Evolutionary conservation across 345 rosid species (phyloP).

Genomic region (Lenwebbia sp.): DNA sequence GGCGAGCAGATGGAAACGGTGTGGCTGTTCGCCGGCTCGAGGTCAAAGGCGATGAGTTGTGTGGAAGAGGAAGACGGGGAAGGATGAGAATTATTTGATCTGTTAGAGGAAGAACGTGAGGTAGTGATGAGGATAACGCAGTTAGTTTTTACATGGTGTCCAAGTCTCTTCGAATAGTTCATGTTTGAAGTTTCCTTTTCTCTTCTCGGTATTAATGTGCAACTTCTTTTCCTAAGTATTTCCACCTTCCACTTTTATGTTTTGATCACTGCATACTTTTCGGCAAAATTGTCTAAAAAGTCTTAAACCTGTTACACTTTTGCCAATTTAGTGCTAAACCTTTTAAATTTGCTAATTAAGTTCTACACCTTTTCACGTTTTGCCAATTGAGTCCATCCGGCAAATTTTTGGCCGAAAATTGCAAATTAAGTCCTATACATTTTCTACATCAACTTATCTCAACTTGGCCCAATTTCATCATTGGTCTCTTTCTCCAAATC

Average conservation of each 20-base stretch:
- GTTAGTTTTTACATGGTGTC: background rate
- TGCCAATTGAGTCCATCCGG: too few species aligned
- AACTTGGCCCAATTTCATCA: too few species aligned
- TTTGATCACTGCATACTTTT: background rate
- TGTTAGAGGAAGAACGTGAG: background rate
- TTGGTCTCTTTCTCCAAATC: too few species aligned
- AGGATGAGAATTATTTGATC: background rate
- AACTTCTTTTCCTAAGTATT: background rate
- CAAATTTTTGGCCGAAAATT: too few species aligned
- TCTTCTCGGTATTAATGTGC: background rate
- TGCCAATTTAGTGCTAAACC: too few species aligned
- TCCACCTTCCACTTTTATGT: background rate
- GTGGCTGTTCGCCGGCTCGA: conserved; percentile 25
- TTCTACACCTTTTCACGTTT: too few species aligned
- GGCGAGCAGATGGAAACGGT: conserved; percentile 55
- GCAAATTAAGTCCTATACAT: too few species aligned
- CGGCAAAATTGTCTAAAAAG: too few species aligned
- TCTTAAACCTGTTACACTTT: too few species aligned
- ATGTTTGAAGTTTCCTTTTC: background rate
- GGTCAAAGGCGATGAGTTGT: background rate
- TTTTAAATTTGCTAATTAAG: too few species aligned
- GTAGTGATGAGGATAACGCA: background rate
- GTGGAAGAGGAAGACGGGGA: background rate
- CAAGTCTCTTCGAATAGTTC: background rate
- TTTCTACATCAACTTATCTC: too few species aligned